These are phyloP conservation scores for Suillus occidentalis DNA, from an alignment of 768 basidiomycete genomes.

Conservation along the genomic window DNA sequence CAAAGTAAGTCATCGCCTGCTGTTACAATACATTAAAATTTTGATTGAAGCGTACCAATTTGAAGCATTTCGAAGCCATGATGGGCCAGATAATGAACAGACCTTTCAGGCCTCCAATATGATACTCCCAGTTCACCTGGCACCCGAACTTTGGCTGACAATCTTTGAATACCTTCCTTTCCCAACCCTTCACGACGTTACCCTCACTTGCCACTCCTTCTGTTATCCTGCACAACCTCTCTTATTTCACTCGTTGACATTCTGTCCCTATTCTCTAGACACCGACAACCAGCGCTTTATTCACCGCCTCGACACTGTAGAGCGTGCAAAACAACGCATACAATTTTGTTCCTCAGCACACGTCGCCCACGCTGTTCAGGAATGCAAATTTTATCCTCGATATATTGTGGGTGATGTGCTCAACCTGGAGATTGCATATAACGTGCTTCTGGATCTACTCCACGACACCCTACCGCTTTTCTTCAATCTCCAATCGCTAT, in stretches of 20 bases:
- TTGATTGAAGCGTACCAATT: not conserved
- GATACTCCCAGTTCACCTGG: not conserved
- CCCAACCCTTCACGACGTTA: not conserved
- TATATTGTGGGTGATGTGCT: conserved; percentile 5
- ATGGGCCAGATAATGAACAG: not conserved
- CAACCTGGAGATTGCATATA: not conserved
- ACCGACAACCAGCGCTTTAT: not conserved
- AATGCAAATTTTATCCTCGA: too few relatives aligned
- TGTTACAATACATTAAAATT: not conserved
- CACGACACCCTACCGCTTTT: conserved; percentile 9
- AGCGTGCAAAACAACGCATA: too few relatives aligned
- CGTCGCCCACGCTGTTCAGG: too few relatives aligned
- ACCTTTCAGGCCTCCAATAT: not conserved
- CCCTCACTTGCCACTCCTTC: conserved; percentile 9
- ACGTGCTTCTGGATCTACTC: not conserved
- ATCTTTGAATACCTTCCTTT: conserved; percentile 3
- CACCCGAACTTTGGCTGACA: conserved; percentile 6
- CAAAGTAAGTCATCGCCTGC: not conserved
- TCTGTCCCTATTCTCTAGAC: conserved; percentile 11
- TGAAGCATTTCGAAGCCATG: too few relatives aligned
- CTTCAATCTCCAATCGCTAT: conserved; percentile 5
- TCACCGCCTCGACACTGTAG: not conserved
- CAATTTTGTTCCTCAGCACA: too few relatives aligned
- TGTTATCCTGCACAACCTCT: too few relatives aligned
- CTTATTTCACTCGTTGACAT: too few relatives aligned